These are phyloP conservation scores for Penicillium sp. DNA, from an alignment of 2,329 filamentous ascomycete species.

Conservation along the genomic window DNA sequence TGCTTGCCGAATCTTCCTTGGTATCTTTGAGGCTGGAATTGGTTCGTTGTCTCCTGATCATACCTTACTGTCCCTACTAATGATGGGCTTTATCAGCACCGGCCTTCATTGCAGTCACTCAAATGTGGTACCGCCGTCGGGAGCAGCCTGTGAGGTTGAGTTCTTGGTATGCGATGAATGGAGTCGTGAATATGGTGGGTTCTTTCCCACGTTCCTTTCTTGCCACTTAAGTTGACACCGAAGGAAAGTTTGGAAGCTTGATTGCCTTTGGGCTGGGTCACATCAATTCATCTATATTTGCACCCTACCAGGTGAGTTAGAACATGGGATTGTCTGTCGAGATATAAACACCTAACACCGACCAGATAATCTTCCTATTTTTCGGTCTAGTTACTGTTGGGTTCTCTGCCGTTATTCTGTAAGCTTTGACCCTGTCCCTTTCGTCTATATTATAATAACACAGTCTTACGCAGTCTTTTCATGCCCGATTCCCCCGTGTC, in stretches of 20 bases:
- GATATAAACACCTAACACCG: neutral
- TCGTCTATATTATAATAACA: neutral
- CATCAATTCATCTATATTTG: constrained; percentile 44
- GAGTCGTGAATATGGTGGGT: constrained; percentile 52
- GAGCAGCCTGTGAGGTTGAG: constrained; percentile 53
- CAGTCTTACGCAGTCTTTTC: constrained; percentile 33
- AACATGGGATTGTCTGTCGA: too few species aligned
- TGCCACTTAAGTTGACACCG: neutral
- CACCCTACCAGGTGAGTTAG: constrained; percentile 50
- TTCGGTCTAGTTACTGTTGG: constrained; percentile 52
- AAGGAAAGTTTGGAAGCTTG: constrained; percentile 47
- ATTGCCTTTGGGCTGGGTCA: constrained; percentile 55
- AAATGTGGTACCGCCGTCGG: constrained; percentile 55
- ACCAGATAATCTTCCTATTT: constrained; percentile 35
- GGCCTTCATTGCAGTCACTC: constrained; percentile 52
- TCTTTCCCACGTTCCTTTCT: neutral
- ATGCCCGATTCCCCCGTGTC: constrained; percentile 65
- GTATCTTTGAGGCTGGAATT: constrained; percentile 54
- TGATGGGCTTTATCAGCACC: constrained; percentile 39
- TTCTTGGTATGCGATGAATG: constrained; percentile 57
- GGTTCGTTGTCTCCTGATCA: constrained; percentile 21
- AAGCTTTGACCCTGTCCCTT: constrained; percentile 3
- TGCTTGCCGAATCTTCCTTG: constrained; percentile 55
- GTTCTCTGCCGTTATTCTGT: constrained; percentile 52
- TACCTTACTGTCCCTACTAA: neutral